These are phyloP conservation scores for Gastrolobium bilobum DNA, from an alignment of 306 rosid species.

Conservation along the genomic window DNA sequence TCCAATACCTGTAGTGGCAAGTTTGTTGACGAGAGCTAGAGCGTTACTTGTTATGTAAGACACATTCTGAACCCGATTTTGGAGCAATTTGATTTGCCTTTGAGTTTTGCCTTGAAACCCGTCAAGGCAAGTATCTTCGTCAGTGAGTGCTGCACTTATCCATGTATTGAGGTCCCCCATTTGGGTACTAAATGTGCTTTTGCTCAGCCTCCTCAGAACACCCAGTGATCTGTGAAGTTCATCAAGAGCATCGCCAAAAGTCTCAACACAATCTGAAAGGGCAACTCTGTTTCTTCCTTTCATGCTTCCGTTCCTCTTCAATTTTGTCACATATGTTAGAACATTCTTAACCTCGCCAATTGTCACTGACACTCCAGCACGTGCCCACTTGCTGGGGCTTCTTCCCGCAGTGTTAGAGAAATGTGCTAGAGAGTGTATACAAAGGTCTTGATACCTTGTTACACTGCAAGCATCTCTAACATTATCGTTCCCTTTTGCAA, in stretches of 20 bases:
- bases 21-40: slow-evolving; percentile 74
- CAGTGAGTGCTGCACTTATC: slow-evolving; percentile 77
- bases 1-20: slow-evolving; percentile 66
- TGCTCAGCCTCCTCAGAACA: slow-evolving; percentile 62
- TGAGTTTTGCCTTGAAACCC: slow-evolving; percentile 57
- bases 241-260: slow-evolving; percentile 56
- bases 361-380: slow-evolving; percentile 79
- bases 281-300: slow-evolving; percentile 62
- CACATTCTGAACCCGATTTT: slow-evolving; percentile 55
- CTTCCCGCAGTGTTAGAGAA: slow-evolving; percentile 64
- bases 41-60: slow-evolving; percentile 72
- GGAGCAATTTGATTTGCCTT: slow-evolving; percentile 49
- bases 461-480: slow-evolving; percentile 77
- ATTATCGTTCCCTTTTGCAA: slow-evolving; percentile 43
- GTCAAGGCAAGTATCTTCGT: slow-evolving; percentile 71
- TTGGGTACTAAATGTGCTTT: slow-evolving; percentile 57
- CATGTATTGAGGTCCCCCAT: slow-evolving; percentile 74
- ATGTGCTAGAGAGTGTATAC: slow-evolving; percentile 60
- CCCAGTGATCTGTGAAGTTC: slow-evolving; percentile 72
- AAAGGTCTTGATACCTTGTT: slow-evolving; percentile 59
- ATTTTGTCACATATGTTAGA: slow-evolving; percentile 37
- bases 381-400: slow-evolving; percentile 78
- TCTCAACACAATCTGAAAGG: slow-evolving; percentile 69
- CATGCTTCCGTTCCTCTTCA: slow-evolving; percentile 31
- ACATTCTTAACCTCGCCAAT: slow-evolving; percentile 58